These are phyloP conservation scores for Syzygium aqueum DNA, from an alignment of 345 rosid genomes.

Conservation along the genomic window DNA sequence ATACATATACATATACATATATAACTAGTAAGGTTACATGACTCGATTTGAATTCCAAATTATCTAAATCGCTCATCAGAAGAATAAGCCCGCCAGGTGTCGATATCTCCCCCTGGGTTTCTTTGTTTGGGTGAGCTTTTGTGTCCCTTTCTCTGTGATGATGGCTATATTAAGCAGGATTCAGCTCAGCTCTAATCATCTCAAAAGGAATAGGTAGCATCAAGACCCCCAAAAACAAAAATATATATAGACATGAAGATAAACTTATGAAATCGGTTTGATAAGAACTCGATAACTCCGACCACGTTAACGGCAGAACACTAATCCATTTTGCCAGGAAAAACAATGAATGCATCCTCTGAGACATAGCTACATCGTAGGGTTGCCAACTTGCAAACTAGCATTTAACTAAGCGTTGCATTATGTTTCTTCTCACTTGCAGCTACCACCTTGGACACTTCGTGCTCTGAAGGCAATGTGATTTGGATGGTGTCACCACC, in stretches of 20 bases:
- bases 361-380: not conserved
- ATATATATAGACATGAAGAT: not conserved
- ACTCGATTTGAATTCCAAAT: too few species aligned
- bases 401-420: conserved; percentile 45
- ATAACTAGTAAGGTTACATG: too few species aligned
- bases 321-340: not conserved
- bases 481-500: conserved; percentile 74
- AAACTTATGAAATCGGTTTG: not conserved
- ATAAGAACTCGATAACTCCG: not conserved
- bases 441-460: conserved; percentile 32
- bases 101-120: too few species aligned
- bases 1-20: too few species aligned
- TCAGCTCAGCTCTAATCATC: not conserved
- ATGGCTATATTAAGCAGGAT: not conserved
- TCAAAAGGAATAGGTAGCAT: not conserved
- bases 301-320: not conserved
- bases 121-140: too few species aligned
- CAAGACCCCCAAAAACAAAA: not conserved
- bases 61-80: too few species aligned
- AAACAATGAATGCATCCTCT: not conserved
- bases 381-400: not conserved
- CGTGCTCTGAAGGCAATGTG: conserved; percentile 42
- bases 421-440: conserved; percentile 38
- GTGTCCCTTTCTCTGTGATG: too few species aligned
- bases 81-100: too few species aligned